These are phyloP conservation scores for Yarrowia galli DNA, from an alignment of 1,139 yeast species.

Conservation along the genomic window DNA sequence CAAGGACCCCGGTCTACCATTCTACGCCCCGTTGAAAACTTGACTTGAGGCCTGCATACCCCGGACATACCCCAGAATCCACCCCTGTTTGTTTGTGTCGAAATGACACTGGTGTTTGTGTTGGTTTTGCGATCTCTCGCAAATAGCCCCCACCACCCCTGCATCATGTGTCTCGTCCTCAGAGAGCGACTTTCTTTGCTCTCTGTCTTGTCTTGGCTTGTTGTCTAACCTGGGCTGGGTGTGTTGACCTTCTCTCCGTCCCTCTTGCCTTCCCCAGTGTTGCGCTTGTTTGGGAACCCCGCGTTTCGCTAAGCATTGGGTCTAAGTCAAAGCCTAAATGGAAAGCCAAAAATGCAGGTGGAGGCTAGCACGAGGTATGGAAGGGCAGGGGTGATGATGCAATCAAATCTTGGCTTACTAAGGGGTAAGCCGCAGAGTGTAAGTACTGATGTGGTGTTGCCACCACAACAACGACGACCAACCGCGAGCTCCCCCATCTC, in stretches of 20 bases:
- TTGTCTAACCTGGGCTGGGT: too few species aligned
- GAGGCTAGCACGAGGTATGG: neutral
- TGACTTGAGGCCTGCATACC: neutral
- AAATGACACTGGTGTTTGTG: neutral
- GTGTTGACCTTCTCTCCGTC: too few species aligned
- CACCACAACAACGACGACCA: too few species aligned
- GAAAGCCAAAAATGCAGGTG: neutral
- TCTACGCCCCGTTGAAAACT: neutral
- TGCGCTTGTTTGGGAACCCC: slow-evolving; percentile 20
- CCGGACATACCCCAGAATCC: slow-evolving; percentile 5
- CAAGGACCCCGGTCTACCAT: too few species aligned
- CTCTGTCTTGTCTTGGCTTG: neutral
- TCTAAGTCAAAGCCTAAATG: neutral
- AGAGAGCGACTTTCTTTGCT: too few species aligned
- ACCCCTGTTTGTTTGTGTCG: neutral
- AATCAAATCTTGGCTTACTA: too few species aligned
- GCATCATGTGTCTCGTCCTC: slow-evolving; percentile 24
- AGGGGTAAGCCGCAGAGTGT: too few species aligned
- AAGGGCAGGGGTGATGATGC: neutral
- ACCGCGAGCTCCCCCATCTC: neutral
- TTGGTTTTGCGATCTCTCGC: neutral
- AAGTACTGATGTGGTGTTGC: too few species aligned
- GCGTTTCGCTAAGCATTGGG: slow-evolving; percentile 17
- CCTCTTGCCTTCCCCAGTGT: neutral
- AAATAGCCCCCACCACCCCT: too few species aligned